Conservation (phyloP, 495 filamentous ascomycete genomes). For the Podospora australis region DNA sequence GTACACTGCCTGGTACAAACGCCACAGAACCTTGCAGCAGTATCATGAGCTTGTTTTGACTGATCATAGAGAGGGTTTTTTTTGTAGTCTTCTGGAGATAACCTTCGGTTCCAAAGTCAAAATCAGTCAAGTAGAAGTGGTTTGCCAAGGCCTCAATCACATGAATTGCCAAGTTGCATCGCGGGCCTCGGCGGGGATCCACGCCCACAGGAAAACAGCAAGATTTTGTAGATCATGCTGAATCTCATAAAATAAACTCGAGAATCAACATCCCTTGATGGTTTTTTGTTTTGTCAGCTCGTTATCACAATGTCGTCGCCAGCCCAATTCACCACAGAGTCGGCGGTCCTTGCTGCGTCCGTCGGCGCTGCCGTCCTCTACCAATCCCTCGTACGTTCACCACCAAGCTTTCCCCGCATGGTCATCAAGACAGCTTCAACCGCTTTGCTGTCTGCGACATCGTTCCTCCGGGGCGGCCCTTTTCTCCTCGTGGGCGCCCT, state of each 20-base stretch:
- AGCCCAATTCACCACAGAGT: neutral
- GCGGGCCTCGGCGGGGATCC: conserved; percentile 1
- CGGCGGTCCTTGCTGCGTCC: conserved; percentile 16
- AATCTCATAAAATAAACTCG: too few relatives aligned
- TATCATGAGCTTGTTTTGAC: too few relatives aligned
- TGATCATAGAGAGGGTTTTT: too few relatives aligned
- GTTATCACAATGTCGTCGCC: conserved; percentile 8
- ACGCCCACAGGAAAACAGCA: too few relatives aligned
- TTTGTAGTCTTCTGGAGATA: too few relatives aligned
- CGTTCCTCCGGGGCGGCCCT: conserved; percentile 5
- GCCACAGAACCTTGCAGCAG: too few relatives aligned
- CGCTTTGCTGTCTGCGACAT: conserved; percentile 13
- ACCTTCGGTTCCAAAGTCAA: too few relatives aligned
- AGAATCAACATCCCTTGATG: too few relatives aligned
- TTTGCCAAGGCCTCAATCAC: conserved; percentile 2
- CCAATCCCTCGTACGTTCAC: conserved; percentile 10
- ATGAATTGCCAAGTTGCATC: conserved; percentile 1
- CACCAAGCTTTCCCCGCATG: conserved; percentile 13
- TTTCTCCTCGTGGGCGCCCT: conserved; percentile 13
- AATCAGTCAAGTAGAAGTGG: too few relatives aligned
- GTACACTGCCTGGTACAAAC: too few relatives aligned
- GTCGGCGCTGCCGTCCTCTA: conserved; percentile 14
- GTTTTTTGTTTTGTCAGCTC: too few relatives aligned
- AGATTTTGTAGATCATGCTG: too few relatives aligned
- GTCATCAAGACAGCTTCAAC: conserved; percentile 23